Evolutionary conservation across 805 yeast genomes (phyloP), one percentile per base, ranked within the genome.

Genomic region (Cyberlindnera maritima): DNA sequence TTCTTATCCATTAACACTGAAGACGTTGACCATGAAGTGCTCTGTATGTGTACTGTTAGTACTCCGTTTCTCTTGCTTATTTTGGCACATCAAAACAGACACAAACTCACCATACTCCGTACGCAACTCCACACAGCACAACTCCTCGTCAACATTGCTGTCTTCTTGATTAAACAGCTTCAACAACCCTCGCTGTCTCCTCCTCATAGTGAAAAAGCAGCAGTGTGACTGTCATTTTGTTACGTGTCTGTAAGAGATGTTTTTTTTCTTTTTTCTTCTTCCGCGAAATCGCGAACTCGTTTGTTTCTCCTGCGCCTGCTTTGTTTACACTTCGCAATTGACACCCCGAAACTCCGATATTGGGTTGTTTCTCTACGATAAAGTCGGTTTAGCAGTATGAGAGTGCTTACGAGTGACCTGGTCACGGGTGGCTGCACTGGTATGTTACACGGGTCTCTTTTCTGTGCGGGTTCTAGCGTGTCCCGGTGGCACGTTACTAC

Each of bases 1-100:
- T 82, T 83, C 31, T 77, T 71, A 49, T 81, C 79, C 0, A 61
- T 59, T 5, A 74, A 48, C 0, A 70, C 48, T 4, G 65, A 64
- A 0, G 81, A 74, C 20, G 62, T 64, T 23, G 62, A 59, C 81
- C 82, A 76, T 46, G 49, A 25, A 2, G 47, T 21, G 25, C 25
- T 21, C 25, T 18, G 17, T 32, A 9, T 18, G 46, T 28, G 43
- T 41, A n/a, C 4, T 20, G 25, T 35, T 35, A 35, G 37, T 35
- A 9, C 5, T 21, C 9, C 9, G 25, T 6, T 21, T 21, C 25
- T n/a, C n/a, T n/a, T n/a, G n/a, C n/a, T n/a, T n/a, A n/a, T n/a
- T n/a, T n/a, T n/a, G 9, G 25, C 25, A 21, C 8, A 21, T 21
- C 8, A 21, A 21, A 21, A 21, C 9, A 5, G 8, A 21, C 8